Evolutionary conservation across 345 rosid genomes (phyloP).

Genomic region (Citrus glauca): DNA sequence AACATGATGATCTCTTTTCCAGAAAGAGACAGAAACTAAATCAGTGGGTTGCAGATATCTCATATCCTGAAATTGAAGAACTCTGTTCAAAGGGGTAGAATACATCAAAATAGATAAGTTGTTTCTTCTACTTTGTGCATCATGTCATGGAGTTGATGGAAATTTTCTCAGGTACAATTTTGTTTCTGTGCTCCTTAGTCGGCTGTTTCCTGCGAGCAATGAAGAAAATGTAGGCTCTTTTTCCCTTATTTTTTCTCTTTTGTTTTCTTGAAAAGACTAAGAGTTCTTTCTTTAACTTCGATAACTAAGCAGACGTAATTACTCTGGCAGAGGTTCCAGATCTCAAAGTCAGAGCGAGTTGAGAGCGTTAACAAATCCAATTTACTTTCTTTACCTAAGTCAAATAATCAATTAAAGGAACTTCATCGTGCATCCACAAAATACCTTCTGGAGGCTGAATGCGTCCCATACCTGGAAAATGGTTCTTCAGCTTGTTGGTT

Average conservation of each 20-base stretch:
- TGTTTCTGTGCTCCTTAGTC: slow-evolving; percentile 50
- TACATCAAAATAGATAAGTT: neutral
- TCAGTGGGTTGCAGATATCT: slow-evolving; percentile 45
- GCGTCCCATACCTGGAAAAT: slow-evolving; percentile 19
- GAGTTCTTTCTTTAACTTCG: slow-evolving; percentile 16
- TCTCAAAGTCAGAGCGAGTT: slow-evolving; percentile 14
- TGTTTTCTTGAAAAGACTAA: neutral
- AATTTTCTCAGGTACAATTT: slow-evolving; percentile 48
- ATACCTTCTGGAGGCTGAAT: slow-evolving; percentile 33
- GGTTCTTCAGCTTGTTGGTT: slow-evolving; percentile 28
- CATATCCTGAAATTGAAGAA: slow-evolving; percentile 44
- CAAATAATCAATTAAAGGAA: slow-evolving; percentile 26
- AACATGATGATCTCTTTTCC: slow-evolving; percentile 38
- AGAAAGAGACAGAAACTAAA: slow-evolving; percentile 51
- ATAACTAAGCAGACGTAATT: slow-evolving; percentile 9
- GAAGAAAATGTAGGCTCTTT: slow-evolving; percentile 47
- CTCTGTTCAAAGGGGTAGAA: slow-evolving; percentile 51
- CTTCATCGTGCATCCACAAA: slow-evolving; percentile 20
- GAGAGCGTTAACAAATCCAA: slow-evolving; percentile 24
- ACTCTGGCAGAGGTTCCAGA: slow-evolving; percentile 34
- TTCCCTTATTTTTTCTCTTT: neutral
- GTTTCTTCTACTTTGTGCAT: slow-evolving; percentile 8
- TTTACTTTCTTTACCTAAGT: slow-evolving; percentile 23
- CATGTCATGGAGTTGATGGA: slow-evolving; percentile 23
- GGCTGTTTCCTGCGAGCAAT: slow-evolving; percentile 37